Evolutionary conservation across 176 grass and related monocot species (phyloP).

Genomic region (Musa acuminata): DNA sequence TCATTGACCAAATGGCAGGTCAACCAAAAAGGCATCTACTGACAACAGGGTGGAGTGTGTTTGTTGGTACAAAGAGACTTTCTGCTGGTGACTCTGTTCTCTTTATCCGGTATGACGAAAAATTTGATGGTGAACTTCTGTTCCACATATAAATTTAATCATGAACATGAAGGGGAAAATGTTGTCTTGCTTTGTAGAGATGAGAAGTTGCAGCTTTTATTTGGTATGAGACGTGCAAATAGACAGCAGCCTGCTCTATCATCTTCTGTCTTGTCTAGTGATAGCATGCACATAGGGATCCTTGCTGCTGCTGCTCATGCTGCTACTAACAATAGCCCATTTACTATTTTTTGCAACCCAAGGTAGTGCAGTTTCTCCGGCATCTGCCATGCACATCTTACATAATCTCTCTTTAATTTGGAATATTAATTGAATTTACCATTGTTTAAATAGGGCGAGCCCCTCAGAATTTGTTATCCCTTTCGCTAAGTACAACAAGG

Average conservation of each 20-base stretch:
- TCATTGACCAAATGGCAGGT: slow-evolving; percentile 44
- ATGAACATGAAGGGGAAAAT: slow-evolving; percentile 6
- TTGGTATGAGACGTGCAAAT: slow-evolving; percentile 68
- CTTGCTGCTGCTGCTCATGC: slow-evolving; percentile 95
- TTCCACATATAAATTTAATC: background rate
- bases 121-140: background rate
- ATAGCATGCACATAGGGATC: slow-evolving; percentile 98
- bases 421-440: slow-evolving; percentile 5
- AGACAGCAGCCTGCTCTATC: slow-evolving; percentile 84
- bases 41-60: slow-evolving; percentile 98
- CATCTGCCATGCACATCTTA: background rate
- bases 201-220: slow-evolving; percentile 94
- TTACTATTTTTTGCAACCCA: slow-evolving; percentile 98
- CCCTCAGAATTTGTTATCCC: slow-evolving; percentile 96
- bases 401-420: background rate
- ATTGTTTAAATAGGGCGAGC: slow-evolving; percentile 52
- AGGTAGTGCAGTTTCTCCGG: slow-evolving; percentile 41
- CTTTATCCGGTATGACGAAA: slow-evolving; percentile 59
- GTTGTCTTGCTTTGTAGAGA: slow-evolving; percentile 46
- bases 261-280: slow-evolving; percentile 94
- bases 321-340: slow-evolving; percentile 76
- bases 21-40: slow-evolving; percentile 96
- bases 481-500: slow-evolving; percentile 93
- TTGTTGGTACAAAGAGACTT: slow-evolving; percentile 83
- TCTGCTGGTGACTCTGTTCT: slow-evolving; percentile 91